These are phyloP conservation scores for Fusarium anthophilum DNA, from an alignment of 2,329 filamentous ascomycete species.

Conservation along the genomic window DNA sequence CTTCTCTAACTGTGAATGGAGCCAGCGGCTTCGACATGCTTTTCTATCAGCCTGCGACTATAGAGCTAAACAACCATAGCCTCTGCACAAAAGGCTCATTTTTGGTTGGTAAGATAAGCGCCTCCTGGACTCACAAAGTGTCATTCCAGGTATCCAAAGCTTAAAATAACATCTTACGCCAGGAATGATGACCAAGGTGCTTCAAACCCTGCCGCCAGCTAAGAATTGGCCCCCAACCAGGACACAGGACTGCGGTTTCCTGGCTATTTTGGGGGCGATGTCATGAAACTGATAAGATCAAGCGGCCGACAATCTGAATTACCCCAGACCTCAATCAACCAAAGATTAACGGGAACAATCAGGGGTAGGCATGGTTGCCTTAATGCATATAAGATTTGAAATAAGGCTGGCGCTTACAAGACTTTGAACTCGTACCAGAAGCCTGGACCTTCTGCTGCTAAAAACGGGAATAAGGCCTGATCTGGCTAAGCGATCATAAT, in stretches of 20 bases:
- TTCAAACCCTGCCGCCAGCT: not conserved
- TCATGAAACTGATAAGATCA: not conserved
- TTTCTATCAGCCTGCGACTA: not conserved
- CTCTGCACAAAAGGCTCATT: not conserved
- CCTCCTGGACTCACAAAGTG: accelerated
- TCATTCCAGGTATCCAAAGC: too few species aligned
- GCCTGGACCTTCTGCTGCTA: not conserved
- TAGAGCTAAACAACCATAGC: not conserved
- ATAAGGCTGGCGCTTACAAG: conserved; percentile 10
- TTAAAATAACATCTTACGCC: too few species aligned
- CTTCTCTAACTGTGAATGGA: not conserved
- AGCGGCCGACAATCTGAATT: not conserved
- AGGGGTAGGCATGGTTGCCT: not conserved
- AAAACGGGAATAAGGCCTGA: not conserved
- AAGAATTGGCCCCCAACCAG: not conserved
- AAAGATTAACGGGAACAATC: not conserved
- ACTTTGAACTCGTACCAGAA: not conserved
- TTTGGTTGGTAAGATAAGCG: not conserved
- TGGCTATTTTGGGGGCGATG: not conserved
- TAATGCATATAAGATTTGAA: not conserved
- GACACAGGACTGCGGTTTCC: not conserved
- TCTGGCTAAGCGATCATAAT: not conserved
- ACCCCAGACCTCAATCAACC: not conserved
- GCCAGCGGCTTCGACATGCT: not conserved
- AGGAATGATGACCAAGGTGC: not conserved